Conservation (phyloP, 2,329 filamentous ascomycete genomes). For the Aspergillus sp. region DNA sequence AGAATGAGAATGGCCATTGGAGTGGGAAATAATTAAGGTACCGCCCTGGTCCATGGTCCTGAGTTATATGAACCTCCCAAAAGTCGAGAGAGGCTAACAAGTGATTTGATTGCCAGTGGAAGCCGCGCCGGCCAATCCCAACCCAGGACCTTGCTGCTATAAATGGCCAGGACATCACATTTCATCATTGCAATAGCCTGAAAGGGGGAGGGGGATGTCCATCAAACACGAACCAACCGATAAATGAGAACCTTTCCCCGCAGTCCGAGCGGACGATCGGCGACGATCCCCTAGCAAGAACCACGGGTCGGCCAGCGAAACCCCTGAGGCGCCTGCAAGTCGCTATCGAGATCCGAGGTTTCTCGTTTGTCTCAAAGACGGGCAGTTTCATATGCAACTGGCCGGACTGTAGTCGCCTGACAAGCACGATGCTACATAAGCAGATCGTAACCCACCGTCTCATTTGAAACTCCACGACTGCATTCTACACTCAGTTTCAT, state of each 20-base stretch:
- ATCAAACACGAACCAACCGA: background rate
- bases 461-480: background rate
- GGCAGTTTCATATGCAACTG: constrained; percentile 21
- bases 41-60: background rate
- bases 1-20: background rate
- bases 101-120: background rate
- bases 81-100: background rate
- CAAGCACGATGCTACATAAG: background rate
- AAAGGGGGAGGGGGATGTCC: background rate
- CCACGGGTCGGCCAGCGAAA: background rate
- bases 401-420: background rate
- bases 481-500: background rate
- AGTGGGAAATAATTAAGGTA: background rate
- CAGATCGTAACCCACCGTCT: background rate
- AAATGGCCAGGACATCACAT: background rate
- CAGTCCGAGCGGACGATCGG: background rate
- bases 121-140: background rate
- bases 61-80: background rate
- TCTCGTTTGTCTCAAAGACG: constrained; percentile 17
- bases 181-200: background rate
- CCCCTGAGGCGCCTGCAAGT: background rate
- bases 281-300: background rate
- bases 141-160: background rate
- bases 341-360: constrained; percentile 22
- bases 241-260: background rate